These are phyloP conservation scores for Trypanosoma cruzi DNA, from an alignment of 208 protist species.

Conservation along the genomic window DNA sequence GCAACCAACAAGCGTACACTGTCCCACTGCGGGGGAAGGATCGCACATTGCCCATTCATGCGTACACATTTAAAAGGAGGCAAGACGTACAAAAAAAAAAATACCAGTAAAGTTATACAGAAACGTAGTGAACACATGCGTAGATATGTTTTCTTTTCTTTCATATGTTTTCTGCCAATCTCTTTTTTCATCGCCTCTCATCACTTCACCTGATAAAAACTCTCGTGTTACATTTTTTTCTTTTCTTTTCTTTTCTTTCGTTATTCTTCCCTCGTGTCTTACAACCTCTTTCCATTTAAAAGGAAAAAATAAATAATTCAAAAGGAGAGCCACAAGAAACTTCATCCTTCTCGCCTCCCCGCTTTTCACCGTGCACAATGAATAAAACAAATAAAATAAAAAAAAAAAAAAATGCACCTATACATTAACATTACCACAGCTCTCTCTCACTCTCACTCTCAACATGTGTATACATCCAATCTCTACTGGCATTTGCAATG, in stretches of 20 bases:
- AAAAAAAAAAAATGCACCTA: neutral
- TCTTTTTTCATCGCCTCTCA: neutral
- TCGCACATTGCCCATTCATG: neutral
- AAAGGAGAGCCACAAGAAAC: neutral
- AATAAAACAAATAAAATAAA: too few relatives aligned
- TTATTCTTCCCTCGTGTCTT: neutral
- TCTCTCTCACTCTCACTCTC: constrained; percentile 4
- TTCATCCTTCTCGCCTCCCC: too few relatives aligned
- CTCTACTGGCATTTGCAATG: constrained; percentile 89
- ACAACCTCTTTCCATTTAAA: neutral
- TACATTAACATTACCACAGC: neutral
- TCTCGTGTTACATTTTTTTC: neutral
- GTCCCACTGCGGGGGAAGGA: neutral
- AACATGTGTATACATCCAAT: constrained; percentile 3
- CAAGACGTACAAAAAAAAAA: constrained; percentile 3
- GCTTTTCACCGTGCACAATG: too few relatives aligned
- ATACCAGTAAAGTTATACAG: constrained; percentile 17
- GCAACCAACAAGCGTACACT: neutral
- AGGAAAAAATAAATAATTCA: neutral
- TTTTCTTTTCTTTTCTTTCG: neutral
- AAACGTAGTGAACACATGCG: neutral
- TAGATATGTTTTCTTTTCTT: neutral
- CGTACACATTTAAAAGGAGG: neutral
- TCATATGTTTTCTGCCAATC: neutral
- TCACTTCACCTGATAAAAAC: neutral